Percentiles rank a stretch among this genome's conserved stretches.
phyloP scores from a whole-genome alignment of 2,329 filamentous ascomycete species.

The Cordyceps cateniannulata region DNA sequence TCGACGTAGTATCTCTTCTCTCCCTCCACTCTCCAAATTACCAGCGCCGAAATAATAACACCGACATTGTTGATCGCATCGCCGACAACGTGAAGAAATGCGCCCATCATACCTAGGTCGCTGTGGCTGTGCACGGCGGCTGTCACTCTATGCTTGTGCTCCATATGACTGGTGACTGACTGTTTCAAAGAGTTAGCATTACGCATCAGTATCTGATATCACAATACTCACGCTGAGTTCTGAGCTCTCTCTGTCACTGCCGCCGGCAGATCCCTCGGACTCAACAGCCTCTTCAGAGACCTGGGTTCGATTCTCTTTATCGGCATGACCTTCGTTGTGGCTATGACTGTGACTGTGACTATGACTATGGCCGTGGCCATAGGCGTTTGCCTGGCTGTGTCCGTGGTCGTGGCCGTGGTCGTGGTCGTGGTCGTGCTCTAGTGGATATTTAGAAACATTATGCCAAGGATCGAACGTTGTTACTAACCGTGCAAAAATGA shows the following conservation, averaged over 20 bases:
- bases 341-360: conserved; percentile 16
- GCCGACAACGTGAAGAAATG: conserved; percentile 63
- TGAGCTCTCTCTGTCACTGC: not conserved
- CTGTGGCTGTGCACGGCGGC: conserved; percentile 31
- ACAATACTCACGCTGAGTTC: not conserved
- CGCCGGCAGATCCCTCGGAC: not conserved
- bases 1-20: conserved; percentile 63
- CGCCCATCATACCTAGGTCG: conserved; percentile 66
- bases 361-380: conserved; percentile 15
- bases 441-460: not conserved
- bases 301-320: not conserved
- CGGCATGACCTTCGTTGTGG: not conserved
- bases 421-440: conserved; percentile 21
- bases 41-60: conserved; percentile 61
- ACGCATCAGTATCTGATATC: not conserved
- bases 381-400: conserved; percentile 20
- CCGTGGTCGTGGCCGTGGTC: conserved; percentile 14
- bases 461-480: not conserved
- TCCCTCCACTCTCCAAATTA: conserved; percentile 60
- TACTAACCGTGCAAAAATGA: conserved; percentile 56
- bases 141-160: conserved; percentile 41
- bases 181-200: conserved; percentile 2
- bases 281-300: not conserved
- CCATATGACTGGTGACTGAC: conserved; percentile 30
- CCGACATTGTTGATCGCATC: conserved; percentile 73